Base-by-base conservation (phyloP, 257 asterid genomes). In the Datura wrightii region DNA sequence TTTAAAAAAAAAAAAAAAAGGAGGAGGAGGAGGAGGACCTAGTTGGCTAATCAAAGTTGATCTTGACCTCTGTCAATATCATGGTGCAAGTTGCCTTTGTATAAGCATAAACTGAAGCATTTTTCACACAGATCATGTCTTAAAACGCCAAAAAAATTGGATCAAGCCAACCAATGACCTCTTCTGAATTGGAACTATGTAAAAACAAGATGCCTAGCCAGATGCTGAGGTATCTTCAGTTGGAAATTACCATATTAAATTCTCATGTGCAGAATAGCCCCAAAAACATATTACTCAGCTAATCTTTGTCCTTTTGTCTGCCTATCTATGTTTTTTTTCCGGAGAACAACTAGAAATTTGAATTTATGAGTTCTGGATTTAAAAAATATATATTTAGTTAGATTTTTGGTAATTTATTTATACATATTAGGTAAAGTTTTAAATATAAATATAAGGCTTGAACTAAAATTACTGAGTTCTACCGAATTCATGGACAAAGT, bases 211-310 rank as follows among this genome's bases (percentile, higher is more conserved):
- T 24, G 4, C 24, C 13, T n/a, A 19, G 24, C 8, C 5, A 36
- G 7, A 74, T 48, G 44, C 60, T 74, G 6, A 74, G 19, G 80
- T 24, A 74, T 74, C 13, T 48, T 74, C 39, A 74, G 44, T 74
- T 72, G 42, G 42, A 72, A 48, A 74, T 48, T 24, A 19, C 80
- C 80, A 74, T 74, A 11, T 76, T 76, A 31, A 76, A 76, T 76
- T 76, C 62, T 0, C 82, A 50, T 31, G 14, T 50, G 9, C 5
- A 31, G 31, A 50, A 76, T 50, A 50, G 3, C 62, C 81, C 37
- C 41, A 3, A 48, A 24, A 37, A 65, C n/a, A 76, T 76, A 50
- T 34, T 31, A 15, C 31, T 76, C 46, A 11, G 9, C 62, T 31
- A 76, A 50, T 76, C 62, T 76, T 39, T 50, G 82, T 76, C 46